Percentiles rank a stretch among this genome's conserved stretches.
phyloP scores from a whole-genome alignment of 1,284 basidiomycete species.

The Tremellales sp. region DNA sequence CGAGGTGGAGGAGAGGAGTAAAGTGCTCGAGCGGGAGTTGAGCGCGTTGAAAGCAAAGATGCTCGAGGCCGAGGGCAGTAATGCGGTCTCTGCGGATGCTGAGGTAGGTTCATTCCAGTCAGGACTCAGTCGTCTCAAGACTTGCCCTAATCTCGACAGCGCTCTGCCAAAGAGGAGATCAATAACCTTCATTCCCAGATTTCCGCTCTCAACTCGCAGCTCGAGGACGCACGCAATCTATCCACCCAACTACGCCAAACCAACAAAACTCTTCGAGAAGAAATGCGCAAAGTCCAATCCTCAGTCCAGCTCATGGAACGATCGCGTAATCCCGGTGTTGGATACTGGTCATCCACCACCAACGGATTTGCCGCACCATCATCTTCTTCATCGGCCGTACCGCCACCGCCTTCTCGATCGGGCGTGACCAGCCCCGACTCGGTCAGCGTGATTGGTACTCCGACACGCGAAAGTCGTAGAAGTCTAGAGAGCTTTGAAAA shows the following conservation, averaged over 20 bases:
- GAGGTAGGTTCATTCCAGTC: slow-evolving; percentile 37
- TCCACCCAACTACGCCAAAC: slow-evolving; percentile 28
- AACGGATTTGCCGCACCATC: slow-evolving; percentile 9
- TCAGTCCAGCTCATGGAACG: slow-evolving; percentile 82
- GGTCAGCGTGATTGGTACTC: slow-evolving; percentile 47
- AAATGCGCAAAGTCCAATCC: slow-evolving; percentile 85
- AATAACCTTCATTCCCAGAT: slow-evolving; percentile 37
- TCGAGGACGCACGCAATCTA: slow-evolving; percentile 44
- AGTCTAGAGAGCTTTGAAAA: slow-evolving; percentile 17
- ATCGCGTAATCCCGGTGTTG: slow-evolving; percentile 85
- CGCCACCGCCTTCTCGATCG: slow-evolving; percentile 6
- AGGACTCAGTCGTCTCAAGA: background rate
- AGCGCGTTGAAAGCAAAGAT: slow-evolving; percentile 38
- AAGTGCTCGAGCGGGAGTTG: slow-evolving; percentile 50
- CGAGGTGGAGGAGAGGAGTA: slow-evolving; percentile 57
- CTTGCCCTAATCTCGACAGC: too few species aligned
- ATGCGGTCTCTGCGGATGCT: slow-evolving; percentile 41
- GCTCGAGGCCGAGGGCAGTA: slow-evolving; percentile 55
- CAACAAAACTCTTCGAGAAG: slow-evolving; percentile 85
- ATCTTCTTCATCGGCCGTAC: slow-evolving; percentile 4
- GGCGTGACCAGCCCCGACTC: slow-evolving; percentile 10
- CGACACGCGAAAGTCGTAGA: slow-evolving; percentile 52
- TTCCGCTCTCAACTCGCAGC: slow-evolving; percentile 38
- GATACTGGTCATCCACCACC: slow-evolving; percentile 65
- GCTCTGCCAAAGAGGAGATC: slow-evolving; percentile 47